Conservation (phyloP, 2,329 filamentous ascomycete species). For the Arthrobotrys entomopaga region DNA sequence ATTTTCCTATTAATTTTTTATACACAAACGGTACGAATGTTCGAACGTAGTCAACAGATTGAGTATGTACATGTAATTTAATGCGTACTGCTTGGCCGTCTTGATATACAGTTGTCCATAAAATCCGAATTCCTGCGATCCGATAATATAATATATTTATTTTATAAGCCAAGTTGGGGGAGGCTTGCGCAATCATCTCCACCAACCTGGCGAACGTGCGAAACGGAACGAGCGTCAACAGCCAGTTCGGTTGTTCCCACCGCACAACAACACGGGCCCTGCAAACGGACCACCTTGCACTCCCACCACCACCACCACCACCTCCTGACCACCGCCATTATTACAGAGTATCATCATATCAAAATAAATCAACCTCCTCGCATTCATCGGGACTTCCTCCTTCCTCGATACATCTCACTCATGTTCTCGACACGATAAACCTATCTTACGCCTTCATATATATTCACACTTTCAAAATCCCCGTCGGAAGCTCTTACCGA, state of each 20-base stretch:
- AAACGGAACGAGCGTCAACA: neutral
- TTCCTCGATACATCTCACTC: neutral
- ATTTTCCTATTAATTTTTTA: too few species aligned
- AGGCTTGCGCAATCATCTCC: constrained; percentile 27
- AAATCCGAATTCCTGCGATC: too few species aligned
- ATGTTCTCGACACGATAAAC: constrained; percentile 10
- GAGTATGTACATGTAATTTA: too few species aligned
- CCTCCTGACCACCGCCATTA: neutral
- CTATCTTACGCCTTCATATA: neutral
- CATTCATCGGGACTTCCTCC: neutral
- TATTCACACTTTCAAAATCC: neutral
- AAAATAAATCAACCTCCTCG: too few species aligned
- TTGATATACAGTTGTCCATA: too few species aligned
- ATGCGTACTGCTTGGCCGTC: too few species aligned
- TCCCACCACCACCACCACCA: constrained; percentile 3
- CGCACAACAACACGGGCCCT: neutral
- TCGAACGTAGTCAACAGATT: too few species aligned
- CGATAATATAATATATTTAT: too few species aligned
- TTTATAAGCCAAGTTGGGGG: neutral
- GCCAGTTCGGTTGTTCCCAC: neutral
- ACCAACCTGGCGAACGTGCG: neutral
- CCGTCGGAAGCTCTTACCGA: neutral
- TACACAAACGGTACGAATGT: too few species aligned
- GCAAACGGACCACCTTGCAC: constrained; percentile 23
- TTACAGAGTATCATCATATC: neutral